phyloP scores from a whole-genome alignment of 1,284 basidiomycete species.

The Tilletiaria anomala region DNA sequence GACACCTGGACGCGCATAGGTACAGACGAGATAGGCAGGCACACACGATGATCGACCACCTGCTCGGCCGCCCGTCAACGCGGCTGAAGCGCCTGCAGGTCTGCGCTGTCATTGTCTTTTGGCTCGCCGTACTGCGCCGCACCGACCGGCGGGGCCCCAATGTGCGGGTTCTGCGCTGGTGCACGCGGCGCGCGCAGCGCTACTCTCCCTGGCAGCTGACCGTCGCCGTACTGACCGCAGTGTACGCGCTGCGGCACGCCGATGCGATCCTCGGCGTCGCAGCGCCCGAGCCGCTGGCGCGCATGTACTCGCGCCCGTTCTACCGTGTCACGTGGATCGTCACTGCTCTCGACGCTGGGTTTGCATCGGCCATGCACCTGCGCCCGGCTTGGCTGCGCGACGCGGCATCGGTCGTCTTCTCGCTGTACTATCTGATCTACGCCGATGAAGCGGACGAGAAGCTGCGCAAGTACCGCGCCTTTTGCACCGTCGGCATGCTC shows the following conservation, averaged over 20 bases:
- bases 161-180: constrained; percentile 1
- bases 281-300: constrained; percentile 76
- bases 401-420: constrained; percentile 52
- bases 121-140: constrained; percentile 13
- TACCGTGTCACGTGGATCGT: constrained; percentile 93
- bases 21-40: no score
- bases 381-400: constrained; percentile 84
- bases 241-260: constrained; percentile 72
- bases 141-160: constrained; percentile 18
- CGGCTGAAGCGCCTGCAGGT: constrained; percentile 24
- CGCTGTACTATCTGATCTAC: constrained; percentile 82
- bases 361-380: constrained; percentile 84
- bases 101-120: constrained; percentile 22
- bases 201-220: constrained; percentile 93
- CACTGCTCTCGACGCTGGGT: constrained; percentile 80
- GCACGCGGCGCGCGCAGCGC: constrained; percentile 16
- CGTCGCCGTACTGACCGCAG: constrained; percentile 62
- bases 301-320: constrained; percentile 67
- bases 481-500: constrained; percentile 90
- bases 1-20: no score
- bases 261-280: constrained; percentile 73
- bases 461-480: constrained; percentile 75
- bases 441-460: constrained; percentile 73
- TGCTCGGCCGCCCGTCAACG: constrained; percentile 30
- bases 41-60: constrained; percentile 27